A percentile compares a stretch with the other conserved stretches of the same genome.
These are phyloP conservation scores for Magnolia officinalis DNA, from an alignment of 164 flowering plant genomes.

Conservation along the genomic window DNA sequence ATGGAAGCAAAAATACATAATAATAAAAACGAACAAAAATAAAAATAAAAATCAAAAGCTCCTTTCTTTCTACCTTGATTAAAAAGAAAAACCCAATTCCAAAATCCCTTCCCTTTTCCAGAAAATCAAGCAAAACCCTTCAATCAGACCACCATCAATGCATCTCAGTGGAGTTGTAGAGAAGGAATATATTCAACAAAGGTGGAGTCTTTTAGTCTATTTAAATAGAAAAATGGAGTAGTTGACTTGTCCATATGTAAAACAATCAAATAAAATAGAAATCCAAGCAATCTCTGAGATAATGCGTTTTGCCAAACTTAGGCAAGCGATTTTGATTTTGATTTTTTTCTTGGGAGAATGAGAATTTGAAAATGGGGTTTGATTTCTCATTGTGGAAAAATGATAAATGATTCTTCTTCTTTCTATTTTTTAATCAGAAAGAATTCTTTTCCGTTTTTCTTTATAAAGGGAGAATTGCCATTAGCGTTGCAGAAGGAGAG, in stretches of 20 bases:
- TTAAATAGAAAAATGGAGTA: conserved; percentile 8
- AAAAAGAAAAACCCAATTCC: neutral
- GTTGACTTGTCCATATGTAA: conserved; percentile 28
- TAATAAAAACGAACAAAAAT: neutral
- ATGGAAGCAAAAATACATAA: conserved; percentile 12
- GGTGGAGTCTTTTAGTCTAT: conserved; percentile 5
- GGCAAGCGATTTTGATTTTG: conserved; percentile 11
- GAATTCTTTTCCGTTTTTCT: neutral
- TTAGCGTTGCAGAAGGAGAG: conserved; percentile 17
- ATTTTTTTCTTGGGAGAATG: conserved; percentile 18
- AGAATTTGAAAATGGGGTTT: conserved; percentile 19
- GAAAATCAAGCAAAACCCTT: neutral
- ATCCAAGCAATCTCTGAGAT: conserved; percentile 7
- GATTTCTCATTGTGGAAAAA: conserved; percentile 20
- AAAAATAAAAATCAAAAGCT: neutral
- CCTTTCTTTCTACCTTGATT: neutral
- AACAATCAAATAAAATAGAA: neutral
- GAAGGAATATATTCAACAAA: conserved; percentile 9
- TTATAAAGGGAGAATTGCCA: conserved; percentile 25
- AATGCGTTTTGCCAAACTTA: conserved; percentile 43
- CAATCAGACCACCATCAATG: conserved; percentile 11
- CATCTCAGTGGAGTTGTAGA: conserved; percentile 16
- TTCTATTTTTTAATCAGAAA: neutral
- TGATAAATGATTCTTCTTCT: conserved; percentile 5
- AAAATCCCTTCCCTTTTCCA: neutral